These are phyloP conservation scores for Solanum paucissectum DNA, from an alignment of 257 asterid genomes.

Conservation along the genomic window DNA sequence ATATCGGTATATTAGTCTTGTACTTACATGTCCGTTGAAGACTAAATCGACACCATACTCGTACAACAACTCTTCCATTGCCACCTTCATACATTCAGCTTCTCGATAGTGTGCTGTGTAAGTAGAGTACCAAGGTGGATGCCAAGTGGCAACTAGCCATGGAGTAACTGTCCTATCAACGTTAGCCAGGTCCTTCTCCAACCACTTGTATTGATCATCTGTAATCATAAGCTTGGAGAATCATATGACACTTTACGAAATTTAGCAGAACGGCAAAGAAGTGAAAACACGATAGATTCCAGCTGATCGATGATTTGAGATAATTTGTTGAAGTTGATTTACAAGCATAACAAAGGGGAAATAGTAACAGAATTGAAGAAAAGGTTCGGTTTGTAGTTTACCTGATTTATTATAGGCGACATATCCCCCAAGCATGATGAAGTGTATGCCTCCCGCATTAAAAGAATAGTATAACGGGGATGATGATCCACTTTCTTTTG, in stretches of 20 bases:
- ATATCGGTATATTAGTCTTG: background rate
- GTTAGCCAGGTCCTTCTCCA: constrained; percentile 56
- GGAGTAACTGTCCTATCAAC: constrained; percentile 69
- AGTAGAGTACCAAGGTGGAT: constrained; percentile 91
- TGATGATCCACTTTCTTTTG: constrained; percentile 68
- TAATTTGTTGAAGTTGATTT: background rate
- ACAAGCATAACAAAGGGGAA: background rate
- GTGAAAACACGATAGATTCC: background rate
- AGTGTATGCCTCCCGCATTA: constrained; percentile 90
- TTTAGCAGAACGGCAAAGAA: background rate
- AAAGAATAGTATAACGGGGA: constrained; percentile 81
- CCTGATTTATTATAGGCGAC: constrained; percentile 57
- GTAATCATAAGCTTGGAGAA: constrained; percentile 1
- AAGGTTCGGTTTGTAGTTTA: constrained; percentile 2
- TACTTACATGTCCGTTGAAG: constrained; percentile 86
- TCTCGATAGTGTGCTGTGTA: constrained; percentile 89
- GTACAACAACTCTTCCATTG: constrained; percentile 75
- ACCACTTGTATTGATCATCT: constrained; percentile 90
- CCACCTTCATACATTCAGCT: constrained; percentile 86
- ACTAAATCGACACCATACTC: constrained; percentile 66
- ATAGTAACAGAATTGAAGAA: background rate
- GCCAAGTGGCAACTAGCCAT: constrained; percentile 85
- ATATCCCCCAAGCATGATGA: constrained; percentile 76
- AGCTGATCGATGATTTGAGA: background rate
- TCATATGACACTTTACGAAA: background rate